phyloP scores from a whole-genome alignment of 176 grass and related monocot genomes.

The sorghum (Sorghum bicolor) region Sorghum_bicolor_NCBIv3 NC_012879.2:48240001-48240500 shows the following conservation, averaged over 20 bases:
- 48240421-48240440: conserved; percentile 33
- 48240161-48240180: conserved; percentile 36
- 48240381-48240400: not conserved
- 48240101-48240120: not conserved
- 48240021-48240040: conserved; percentile 71
- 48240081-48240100: conserved; percentile 32
- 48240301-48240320: not conserved
- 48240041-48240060: conserved; percentile 92
- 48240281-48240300: conserved; percentile 35
- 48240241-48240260: conserved; percentile 38
- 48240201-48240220: conserved; percentile 18
- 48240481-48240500: conserved; percentile 26
- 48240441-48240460: conserved; percentile 32
- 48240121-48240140: conserved; percentile 28
- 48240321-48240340: conserved; percentile 8
- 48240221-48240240: conserved; percentile 54
- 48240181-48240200: conserved; percentile 47
- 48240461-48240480: conserved; percentile 40
- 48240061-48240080: conserved; percentile 54
- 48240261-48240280: conserved; percentile 37
- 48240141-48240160: conserved; percentile 10
- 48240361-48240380: conserved; percentile 21
- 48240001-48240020: conserved; percentile 89
- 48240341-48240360: conserved; percentile 2
- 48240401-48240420: conserved; percentile 2